Evolutionary conservation across 2,329 filamentous ascomycete genomes (phyloP).

Genomic region (Trichoderma sp.): DNA sequence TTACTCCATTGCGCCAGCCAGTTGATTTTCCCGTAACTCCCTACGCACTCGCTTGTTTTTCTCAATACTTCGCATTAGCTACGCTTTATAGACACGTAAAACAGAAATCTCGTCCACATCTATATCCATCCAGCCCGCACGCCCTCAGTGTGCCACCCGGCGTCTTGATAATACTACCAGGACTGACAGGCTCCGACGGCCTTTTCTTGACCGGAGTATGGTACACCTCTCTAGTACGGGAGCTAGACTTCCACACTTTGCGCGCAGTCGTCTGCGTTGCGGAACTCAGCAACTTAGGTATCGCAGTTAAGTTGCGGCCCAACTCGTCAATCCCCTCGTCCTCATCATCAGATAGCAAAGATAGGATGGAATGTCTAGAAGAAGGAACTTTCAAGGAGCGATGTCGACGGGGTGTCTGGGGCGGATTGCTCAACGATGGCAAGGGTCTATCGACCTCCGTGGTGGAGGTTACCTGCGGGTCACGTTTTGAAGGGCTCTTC

Average conservation of each 20-base stretch:
- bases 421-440: conserved; percentile 23
- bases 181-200: conserved; percentile 23
- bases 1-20: not conserved
- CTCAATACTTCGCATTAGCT: not conserved
- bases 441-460: not conserved
- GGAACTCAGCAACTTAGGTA: conserved; percentile 22
- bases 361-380: conserved; percentile 40
- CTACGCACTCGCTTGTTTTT: not conserved
- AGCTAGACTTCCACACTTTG: conserved; percentile 31
- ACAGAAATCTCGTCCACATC: conserved; percentile 58
- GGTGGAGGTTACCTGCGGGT: not conserved
- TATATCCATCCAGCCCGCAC: conserved; percentile 56
- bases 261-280: conserved; percentile 22
- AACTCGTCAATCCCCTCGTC: conserved; percentile 36
- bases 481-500: conserved; percentile 18
- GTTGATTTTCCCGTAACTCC: not conserved
- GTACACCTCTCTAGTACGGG: conserved; percentile 30
- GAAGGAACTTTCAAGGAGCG: conserved; percentile 29
- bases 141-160: conserved; percentile 49
- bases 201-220: conserved; percentile 29
- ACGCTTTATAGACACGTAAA: conserved; percentile 49
- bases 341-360: conserved; percentile 40
- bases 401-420: conserved; percentile 28
- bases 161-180: conserved; percentile 38
- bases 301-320: conserved; percentile 16